Conservation (phyloP, 495 filamentous ascomycete genomes). For the Penicillium paradoxum region DNA sequence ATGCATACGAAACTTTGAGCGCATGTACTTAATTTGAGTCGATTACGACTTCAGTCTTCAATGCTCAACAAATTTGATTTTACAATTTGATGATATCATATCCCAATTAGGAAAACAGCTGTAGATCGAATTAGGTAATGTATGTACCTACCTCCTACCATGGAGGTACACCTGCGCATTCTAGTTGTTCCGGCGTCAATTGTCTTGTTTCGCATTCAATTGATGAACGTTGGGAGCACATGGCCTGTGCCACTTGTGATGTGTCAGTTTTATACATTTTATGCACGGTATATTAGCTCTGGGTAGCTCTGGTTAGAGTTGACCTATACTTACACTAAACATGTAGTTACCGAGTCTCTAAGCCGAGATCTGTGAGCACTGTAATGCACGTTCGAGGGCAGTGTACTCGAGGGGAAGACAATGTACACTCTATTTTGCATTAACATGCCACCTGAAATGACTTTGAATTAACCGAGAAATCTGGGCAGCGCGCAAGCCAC, state of each 20-base stretch:
- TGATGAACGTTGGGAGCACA: not conserved
- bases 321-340: not conserved
- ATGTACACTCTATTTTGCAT: not conserved
- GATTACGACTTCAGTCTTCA: not conserved
- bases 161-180: not conserved
- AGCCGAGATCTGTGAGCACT: too few species aligned
- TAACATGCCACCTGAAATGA: not conserved
- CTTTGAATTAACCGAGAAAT: not conserved
- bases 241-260: not conserved
- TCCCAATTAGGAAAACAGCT: not conserved
- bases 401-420: too few species aligned
- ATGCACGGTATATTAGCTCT: too few species aligned
- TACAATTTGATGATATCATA: conserved; percentile 1
- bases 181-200: not conserved
- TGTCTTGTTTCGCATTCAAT: not conserved
- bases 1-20: conserved; percentile 7
- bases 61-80: not conserved
- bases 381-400: too few species aligned
- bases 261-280: not conserved
- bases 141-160: too few species aligned
- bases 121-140: conserved; percentile 1
- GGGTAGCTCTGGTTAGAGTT: not conserved
- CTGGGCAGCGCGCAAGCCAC: conserved; percentile 1
- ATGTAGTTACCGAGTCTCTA: too few species aligned
- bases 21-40: conserved; percentile 10